Conservation (phyloP, 2,329 filamentous ascomycete species). For the Monilinia vaccinii-corymbosi region DNA sequence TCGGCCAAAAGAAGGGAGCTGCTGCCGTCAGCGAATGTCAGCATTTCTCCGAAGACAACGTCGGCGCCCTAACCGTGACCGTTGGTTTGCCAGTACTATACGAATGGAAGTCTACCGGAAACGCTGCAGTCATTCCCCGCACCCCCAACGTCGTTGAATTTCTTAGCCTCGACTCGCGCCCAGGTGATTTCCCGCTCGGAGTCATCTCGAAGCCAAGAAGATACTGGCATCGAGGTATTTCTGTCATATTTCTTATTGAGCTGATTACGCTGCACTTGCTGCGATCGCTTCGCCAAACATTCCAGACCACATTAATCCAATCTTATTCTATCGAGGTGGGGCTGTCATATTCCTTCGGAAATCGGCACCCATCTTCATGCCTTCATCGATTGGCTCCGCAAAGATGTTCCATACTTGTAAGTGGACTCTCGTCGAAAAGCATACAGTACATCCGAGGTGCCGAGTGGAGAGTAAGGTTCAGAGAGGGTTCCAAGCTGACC, state of each 20-base stretch:
- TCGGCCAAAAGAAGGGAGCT: neutral
- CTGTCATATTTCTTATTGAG: slow-evolving; percentile 8
- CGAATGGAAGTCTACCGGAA: slow-evolving; percentile 6
- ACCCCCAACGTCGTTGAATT: neutral
- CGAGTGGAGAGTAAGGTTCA: slow-evolving; percentile 1
- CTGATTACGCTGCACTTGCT: slow-evolving; percentile 7
- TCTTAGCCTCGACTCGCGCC: neutral
- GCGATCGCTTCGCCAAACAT: neutral
- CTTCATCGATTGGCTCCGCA: slow-evolving; percentile 23
- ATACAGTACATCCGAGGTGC: neutral
- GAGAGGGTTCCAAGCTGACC: neutral
- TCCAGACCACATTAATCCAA: neutral
- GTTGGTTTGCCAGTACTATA: slow-evolving; percentile 2
- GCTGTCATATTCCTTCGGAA: slow-evolving; percentile 2
- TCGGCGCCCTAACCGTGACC: neutral
- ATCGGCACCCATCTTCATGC: slow-evolving; percentile 18
- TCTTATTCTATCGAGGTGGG: neutral
- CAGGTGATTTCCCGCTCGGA: neutral
- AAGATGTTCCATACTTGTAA: slow-evolving; percentile 31
- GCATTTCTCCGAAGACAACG: neutral
- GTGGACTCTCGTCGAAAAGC: slow-evolving; percentile 7
- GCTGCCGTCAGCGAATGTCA: slow-evolving; percentile 7
- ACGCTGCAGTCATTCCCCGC: slow-evolving; percentile 7
- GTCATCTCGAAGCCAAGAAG: neutral
- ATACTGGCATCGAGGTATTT: neutral